Percentiles rank a stretch among this genome's conserved stretches.
These are phyloP conservation scores for Triglochin maritima DNA, from an alignment of 106 monocot genomes.

Conservation along the genomic window DNA sequence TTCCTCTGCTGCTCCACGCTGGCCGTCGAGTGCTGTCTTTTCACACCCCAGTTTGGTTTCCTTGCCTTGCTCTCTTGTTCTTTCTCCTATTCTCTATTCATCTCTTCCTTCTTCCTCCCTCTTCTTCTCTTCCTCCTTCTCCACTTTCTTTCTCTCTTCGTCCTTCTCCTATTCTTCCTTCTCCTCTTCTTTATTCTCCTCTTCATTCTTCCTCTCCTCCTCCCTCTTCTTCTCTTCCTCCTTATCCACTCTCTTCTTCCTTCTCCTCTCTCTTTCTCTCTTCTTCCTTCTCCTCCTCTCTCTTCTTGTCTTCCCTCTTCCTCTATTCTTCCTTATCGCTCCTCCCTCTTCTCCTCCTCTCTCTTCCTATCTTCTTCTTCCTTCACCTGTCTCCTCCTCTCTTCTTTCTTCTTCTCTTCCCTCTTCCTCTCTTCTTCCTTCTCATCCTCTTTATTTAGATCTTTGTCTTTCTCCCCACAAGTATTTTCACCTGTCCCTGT, in stretches of 20 bases:
- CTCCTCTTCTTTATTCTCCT: neutral
- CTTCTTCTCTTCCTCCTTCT: neutral
- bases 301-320: neutral
- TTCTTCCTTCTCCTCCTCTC: neutral
- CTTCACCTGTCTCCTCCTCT: neutral
- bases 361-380: neutral
- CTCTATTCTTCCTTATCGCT: neutral
- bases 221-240: neutral
- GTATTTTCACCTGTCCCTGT: neutral
- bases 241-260: neutral
- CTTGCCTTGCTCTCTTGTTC: neutral
- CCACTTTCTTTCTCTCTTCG: neutral
- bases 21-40: no score
- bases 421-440: neutral
- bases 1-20: no score
- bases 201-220: neutral
- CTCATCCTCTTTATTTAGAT: neutral
- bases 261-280: neutral
- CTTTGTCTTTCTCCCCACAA: neutral
- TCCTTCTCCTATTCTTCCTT: neutral
- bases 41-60: no score
- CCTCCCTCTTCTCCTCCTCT: neutral
- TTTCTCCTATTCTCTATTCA: neutral
- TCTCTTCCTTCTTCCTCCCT: neutral
- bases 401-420: neutral